Evolutionary conservation across 345 rosid genomes (phyloP).

Genomic region (Sisymbrium altissimum): DNA sequence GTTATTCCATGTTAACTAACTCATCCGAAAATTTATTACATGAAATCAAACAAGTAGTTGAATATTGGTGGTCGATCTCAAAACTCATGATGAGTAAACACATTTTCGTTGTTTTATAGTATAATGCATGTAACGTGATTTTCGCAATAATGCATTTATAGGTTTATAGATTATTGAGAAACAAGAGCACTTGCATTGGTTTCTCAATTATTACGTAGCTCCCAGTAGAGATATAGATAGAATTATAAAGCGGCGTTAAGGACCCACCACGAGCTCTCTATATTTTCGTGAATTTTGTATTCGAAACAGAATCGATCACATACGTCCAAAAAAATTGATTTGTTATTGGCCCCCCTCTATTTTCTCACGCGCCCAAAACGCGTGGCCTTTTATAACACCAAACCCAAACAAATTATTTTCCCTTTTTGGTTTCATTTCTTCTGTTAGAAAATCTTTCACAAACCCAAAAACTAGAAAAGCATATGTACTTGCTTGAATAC

Average conservation of each 20-base stretch:
- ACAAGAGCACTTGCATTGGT: constrained; percentile 2
- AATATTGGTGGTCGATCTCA: background rate
- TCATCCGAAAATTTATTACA: background rate
- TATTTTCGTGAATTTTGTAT: constrained; percentile 5
- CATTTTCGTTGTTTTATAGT: background rate
- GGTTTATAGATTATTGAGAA: background rate
- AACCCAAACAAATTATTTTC: background rate
- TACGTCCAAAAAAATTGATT: constrained; percentile 32
- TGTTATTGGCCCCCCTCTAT: constrained; percentile 3
- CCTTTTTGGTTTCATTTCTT: background rate
- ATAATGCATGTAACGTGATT: constrained; percentile 26
- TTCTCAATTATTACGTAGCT: constrained; percentile 17
- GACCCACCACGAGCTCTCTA: constrained; percentile 33
- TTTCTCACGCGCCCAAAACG: constrained; percentile 8
- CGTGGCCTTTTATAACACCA: background rate
- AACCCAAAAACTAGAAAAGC: background rate
- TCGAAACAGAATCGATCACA: constrained; percentile 26
- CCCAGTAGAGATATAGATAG: background rate
- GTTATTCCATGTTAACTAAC: background rate
- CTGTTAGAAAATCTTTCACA: background rate
- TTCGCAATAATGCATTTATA: constrained; percentile 18
- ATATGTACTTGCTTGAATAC: background rate
- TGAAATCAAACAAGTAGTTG: background rate
- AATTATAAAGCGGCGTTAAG: constrained; percentile 24
- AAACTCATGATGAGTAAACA: background rate